Base-by-base conservation (phyloP, 1,284 basidiomycete species). In the Blastosporella zonata region DNA sequence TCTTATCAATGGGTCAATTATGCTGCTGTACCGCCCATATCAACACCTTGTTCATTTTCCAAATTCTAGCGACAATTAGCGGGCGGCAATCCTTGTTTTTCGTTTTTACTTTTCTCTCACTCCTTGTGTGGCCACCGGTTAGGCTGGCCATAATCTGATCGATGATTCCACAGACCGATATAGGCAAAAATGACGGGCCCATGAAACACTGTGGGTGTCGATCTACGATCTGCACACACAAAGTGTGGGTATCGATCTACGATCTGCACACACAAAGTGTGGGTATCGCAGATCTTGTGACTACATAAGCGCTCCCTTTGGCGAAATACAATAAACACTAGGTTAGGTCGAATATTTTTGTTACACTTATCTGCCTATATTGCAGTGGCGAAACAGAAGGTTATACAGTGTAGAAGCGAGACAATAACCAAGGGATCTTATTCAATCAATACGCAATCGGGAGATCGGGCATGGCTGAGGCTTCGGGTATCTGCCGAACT, bases 191-290 rank as follows among this genome's bases (percentile, higher is more conserved):
- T 21, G n/a, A 35, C n/a, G n/a, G n/a, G n/a, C n/a, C n/a, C n/a
- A n/a, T n/a, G n/a, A n/a, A n/a, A n/a, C n/a, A n/a, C n/a, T 50
- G 52, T 53, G 41, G 52, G 52, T 42, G 48, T 42, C n/a, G 36
- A 50, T 50, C 52, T 43, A 46, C 29, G 43, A 46, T 53, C 20
- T 53, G 43, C 23, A 31, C 43, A 50, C 23, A 43, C 27, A 35
- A 22, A 21, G 34, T 50, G 52, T 53, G 41, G 52, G 52, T 42
- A 45, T 42, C n/a, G 36, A 50, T 50, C 52, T 43, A 46, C 29
- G 43, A 46, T 53, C 20, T 53, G 43, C 23, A 31, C 46, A 47
- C 33, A 45, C 39, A 29, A 37, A 21, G 40, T 42, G 31, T 48
- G 39, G 6, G 12, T 17, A 45, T 45, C 43, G 31, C 25, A 37